Conservation (phyloP, 2,329 filamentous ascomycete species). For the Didymella exigua region DNA sequence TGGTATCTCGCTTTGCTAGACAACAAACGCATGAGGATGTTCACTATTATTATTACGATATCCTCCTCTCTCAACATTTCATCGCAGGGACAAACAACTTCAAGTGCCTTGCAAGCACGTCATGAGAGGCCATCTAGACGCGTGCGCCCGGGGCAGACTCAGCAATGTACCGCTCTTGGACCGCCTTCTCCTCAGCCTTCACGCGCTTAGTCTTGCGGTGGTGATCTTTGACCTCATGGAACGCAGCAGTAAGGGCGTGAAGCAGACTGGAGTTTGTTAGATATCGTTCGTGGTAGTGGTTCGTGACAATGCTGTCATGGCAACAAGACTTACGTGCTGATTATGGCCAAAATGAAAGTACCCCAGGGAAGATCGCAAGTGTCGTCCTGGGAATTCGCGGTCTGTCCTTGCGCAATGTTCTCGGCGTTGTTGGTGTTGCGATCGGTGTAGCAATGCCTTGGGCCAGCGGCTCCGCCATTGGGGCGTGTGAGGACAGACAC, state of each 20-base stretch:
- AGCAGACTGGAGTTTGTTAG: slow-evolving; percentile 44
- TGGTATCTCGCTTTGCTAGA: neutral
- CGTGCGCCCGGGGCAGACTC: neutral
- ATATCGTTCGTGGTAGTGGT: too few species aligned
- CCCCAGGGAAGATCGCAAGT: slow-evolving; percentile 53
- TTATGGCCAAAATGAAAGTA: slow-evolving; percentile 53
- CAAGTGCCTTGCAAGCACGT: neutral
- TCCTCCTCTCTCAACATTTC: neutral
- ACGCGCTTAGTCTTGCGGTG: slow-evolving; percentile 17
- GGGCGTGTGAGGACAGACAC: slow-evolving; percentile 51
- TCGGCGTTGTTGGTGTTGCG: slow-evolving; percentile 7
- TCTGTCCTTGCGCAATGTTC: slow-evolving; percentile 21
- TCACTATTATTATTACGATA: neutral
- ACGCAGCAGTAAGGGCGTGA: slow-evolving; percentile 51
- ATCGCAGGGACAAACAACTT: too few species aligned
- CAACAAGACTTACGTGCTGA: slow-evolving; percentile 55
- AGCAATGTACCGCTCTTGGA: neutral
- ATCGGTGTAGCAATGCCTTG: slow-evolving; percentile 40
- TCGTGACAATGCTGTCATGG: too few species aligned
- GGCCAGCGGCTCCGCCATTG: slow-evolving; percentile 42
- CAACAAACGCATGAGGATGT: neutral
- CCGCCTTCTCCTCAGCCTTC: neutral
- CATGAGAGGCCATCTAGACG: neutral
- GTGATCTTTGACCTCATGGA: slow-evolving; percentile 47
- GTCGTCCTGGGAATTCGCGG: slow-evolving; percentile 23